Base-by-base conservation (phyloP, 2,329 filamentous ascomycete species). In the Xylaria sp. region DNA sequence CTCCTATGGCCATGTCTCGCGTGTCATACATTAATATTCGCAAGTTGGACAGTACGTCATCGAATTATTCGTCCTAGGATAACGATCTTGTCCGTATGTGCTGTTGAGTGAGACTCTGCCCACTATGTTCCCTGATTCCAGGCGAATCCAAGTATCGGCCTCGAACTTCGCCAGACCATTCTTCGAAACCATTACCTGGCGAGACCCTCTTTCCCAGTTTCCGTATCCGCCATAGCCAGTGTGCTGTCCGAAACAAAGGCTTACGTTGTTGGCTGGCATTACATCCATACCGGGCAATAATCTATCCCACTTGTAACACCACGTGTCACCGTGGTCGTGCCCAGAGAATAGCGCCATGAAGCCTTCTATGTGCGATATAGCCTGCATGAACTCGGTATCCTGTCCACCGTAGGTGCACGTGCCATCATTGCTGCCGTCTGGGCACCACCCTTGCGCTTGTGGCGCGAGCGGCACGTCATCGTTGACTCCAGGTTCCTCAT, bases 151-250 rank as follows among this genome's bases (percentile, higher is more conserved):
- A 0, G 86, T 89, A 35, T 87, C 80, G 0, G 86, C 74, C 38
- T 80, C 79, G 19, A 76, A 67, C 45, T 69, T 58, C 5, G 69
- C 69, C 15, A 86, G 69, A 21, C 73, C 73, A 1, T 76, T 71
- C 42, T 83, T 77, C 1, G 79, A 75, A 1, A 89, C 67, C 2
- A 79, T 67, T 12, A 90, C 75, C 67, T 89, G 84, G 1, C 87
- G 78, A 4, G 82, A 81, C 1, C 89, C 89, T 0, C 89, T 83
- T 9, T 83, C 82, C 84, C 85, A 90, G 47, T 80, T 79, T 0
- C 88, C 87, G 67, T 92, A 92, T 0, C 89, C 89, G 0, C 89
- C 89, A 58, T 91, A 91, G 0, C 89, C 89, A 0, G 86, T 83
- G 67, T 89, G 88, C 66, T 89, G 85, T 4, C 87, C 87, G 69